Base-by-base conservation (phyloP, 345 rosid species). In the Euphorbia peplus region DNA sequence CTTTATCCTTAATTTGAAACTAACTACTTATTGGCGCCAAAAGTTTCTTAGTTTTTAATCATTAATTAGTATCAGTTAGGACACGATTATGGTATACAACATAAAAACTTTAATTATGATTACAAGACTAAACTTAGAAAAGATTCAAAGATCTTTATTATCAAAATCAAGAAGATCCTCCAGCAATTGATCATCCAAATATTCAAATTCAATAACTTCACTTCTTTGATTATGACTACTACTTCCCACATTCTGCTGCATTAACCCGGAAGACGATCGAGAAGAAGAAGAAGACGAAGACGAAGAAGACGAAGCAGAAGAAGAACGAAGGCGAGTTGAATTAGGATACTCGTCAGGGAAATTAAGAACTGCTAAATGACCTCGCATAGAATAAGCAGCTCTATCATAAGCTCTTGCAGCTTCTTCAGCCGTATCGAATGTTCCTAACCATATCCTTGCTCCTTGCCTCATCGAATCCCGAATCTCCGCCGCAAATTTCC, bases 401-500 rank as follows among this genome's bases (percentile, higher is more conserved):
- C 70, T 75, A 60, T 92, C 98, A 71, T 92, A 90, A 13, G 98
- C 95, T 68, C 92, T 76, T 1, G 98, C 96, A 0, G 96, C 98
- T 32, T 83, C 96, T 60, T 85, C 96, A 0, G 92, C 88, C 0
- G 95, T 90, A 70, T 69, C 70, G 58, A 92, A 92, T 14, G 98
- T 90, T 19, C 98, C 98, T 0, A 88, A 87, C 98, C 96, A 92
- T 69, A 90, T 16, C n/a, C 95, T 84, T 0, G 81, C 87, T 51
- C 96, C 95, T 1, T 67, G 87, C 61, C 83, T 78, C 8, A 78
- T 71, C 0, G 98, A 90, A 73, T 92, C 96, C 10, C 93, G 87
- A 70, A 92, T 92, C 84, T 92, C 95, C 1, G 91, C 92, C n/a
- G 95, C 96, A 54, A 66, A 90, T 65, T 90, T 90, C 0, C 96